phyloP scores from a whole-genome alignment of 1,284 basidiomycete species.

The Fomitopsis palustris region DNA sequence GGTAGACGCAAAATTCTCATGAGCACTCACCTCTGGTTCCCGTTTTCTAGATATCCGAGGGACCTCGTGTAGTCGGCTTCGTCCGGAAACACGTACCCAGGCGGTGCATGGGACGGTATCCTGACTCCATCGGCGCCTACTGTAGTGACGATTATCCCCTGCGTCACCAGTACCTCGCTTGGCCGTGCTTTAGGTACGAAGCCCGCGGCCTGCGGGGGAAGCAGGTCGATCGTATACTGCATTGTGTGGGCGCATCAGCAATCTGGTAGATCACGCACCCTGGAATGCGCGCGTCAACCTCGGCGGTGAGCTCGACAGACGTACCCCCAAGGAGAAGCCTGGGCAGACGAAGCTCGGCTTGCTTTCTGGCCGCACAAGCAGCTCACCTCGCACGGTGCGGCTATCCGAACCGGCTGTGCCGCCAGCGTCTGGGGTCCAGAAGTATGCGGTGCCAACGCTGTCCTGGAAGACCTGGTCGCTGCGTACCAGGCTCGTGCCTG shows the following conservation, averaged over 20 bases:
- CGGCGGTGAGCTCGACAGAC: constrained; percentile 13
- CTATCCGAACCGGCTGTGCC: constrained; percentile 21
- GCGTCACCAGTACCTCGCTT: constrained; percentile 34
- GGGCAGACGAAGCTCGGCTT: constrained; percentile 56
- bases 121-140: constrained; percentile 38
- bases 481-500: constrained; percentile 31
- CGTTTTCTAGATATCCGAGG: constrained; percentile 52
- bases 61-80: constrained; percentile 49
- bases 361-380: constrained; percentile 41
- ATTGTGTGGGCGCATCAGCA: not conserved
- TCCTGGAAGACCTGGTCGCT: constrained; percentile 46
- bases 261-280: not conserved
- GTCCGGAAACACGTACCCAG: constrained; percentile 43
- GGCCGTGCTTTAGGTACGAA: constrained; percentile 30
- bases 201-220: constrained; percentile 42
- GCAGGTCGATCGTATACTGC: constrained; percentile 48
- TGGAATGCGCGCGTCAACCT: not conserved
- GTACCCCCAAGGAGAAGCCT: constrained; percentile 44
- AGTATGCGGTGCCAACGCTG: constrained; percentile 40
- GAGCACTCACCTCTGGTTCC: constrained; percentile 43
- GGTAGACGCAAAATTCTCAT: not conserved
- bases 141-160: constrained; percentile 41
- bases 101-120: constrained; percentile 49
- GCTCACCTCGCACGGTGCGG: constrained; percentile 46
- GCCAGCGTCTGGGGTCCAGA: constrained; percentile 42